Percentiles rank a stretch among this genome's conserved stretches.
These are phyloP conservation scores for Rubia peregrina DNA, from an alignment of 305 asterid genomes.

Conservation along the genomic window DNA sequence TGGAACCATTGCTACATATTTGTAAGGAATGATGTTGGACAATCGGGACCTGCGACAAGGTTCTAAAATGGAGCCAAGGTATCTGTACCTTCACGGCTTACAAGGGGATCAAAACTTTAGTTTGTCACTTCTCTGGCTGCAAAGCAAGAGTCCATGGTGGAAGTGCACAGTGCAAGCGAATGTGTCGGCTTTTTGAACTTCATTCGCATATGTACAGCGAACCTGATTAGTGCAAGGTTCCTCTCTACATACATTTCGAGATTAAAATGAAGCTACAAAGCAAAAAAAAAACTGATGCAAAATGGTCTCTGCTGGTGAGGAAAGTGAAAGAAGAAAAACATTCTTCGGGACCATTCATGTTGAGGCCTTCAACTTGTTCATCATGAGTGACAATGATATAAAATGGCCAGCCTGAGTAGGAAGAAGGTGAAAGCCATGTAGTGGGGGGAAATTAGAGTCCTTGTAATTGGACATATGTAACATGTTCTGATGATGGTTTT, in stretches of 20 bases:
- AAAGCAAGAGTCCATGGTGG: constrained; percentile 78
- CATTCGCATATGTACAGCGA: constrained; percentile 76
- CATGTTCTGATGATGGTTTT: constrained; percentile 35
- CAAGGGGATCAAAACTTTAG: constrained; percentile 67
- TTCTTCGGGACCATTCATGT: background rate
- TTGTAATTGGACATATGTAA: constrained; percentile 61
- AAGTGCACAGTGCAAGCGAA: constrained; percentile 72
- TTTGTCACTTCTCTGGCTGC: constrained; percentile 72
- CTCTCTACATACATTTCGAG: constrained; percentile 91
- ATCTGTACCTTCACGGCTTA: constrained; percentile 63
- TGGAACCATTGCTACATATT: constrained; percentile 85
- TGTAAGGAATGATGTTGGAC: constrained; percentile 85
- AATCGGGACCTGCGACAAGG: constrained; percentile 71
- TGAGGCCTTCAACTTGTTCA: background rate
- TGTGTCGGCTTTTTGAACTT: constrained; percentile 91
- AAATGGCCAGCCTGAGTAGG: too few species aligned
- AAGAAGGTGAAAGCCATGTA: too few species aligned
- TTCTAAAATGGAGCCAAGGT: constrained; percentile 49
- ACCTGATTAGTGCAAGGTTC: constrained; percentile 75
- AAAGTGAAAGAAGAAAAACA: constrained; percentile 18
- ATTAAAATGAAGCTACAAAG: constrained; percentile 60
- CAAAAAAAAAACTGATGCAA: constrained; percentile 53
- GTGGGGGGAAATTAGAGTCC: constrained; percentile 54
- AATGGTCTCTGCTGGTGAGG: constrained; percentile 62
- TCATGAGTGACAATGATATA: background rate